Evolutionary conservation across 2,329 filamentous ascomycete species (phyloP).

Genomic region (Colletotrichum lini): DNA sequence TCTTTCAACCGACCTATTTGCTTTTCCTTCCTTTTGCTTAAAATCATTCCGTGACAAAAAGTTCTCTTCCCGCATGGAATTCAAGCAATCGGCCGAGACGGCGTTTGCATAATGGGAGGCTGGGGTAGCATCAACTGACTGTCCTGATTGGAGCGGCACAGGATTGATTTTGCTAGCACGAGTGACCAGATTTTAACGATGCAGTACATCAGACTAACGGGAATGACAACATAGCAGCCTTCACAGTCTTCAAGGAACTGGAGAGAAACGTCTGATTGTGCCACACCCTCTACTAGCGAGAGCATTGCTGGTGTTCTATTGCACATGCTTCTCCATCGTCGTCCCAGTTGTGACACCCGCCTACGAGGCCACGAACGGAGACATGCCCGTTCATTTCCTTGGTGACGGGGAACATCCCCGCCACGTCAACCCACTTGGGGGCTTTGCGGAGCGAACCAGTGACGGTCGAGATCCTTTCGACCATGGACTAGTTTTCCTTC

Average conservation of each 20-base stretch:
- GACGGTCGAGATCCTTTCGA: background rate
- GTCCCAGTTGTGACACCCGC: background rate
- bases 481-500: background rate
- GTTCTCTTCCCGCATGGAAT: background rate
- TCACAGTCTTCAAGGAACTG: too few relatives aligned
- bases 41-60: background rate
- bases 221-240: background rate
- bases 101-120: background rate
- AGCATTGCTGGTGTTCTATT: background rate
- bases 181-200: constrained; percentile 5
- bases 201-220: background rate
- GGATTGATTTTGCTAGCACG: background rate
- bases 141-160: constrained; percentile 34
- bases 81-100: background rate
- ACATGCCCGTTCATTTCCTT: constrained; percentile 24
- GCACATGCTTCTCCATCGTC: constrained; percentile 1
- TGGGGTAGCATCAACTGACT: background rate
- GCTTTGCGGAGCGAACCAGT: constrained; percentile 21
- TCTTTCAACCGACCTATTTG: background rate
- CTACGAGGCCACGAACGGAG: constrained; percentile 6
- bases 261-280: background rate
- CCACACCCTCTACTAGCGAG: background rate
- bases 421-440: background rate
- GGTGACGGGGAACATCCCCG: constrained; percentile 9
- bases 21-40: background rate